Percentiles rank a stretch among this genome's conserved stretches.
These are phyloP conservation scores for Penicillium griseofulvum DNA, from an alignment of 2,329 filamentous ascomycete species.

Conservation along the genomic window DNA sequence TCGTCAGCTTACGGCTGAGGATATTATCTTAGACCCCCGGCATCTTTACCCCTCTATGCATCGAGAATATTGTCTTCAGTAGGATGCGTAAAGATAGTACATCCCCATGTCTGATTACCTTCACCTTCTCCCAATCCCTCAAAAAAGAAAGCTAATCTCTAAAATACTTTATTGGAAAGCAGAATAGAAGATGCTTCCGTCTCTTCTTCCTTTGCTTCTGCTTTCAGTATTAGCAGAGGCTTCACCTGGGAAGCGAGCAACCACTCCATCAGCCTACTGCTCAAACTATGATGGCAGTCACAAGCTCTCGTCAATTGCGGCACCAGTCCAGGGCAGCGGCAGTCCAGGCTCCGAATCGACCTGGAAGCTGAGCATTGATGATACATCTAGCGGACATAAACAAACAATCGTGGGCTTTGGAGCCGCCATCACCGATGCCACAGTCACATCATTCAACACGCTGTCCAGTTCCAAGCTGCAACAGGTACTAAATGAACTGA, in stretches of 20 bases:
- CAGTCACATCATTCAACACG: slow-evolving; percentile 35
- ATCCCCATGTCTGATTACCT: not conserved
- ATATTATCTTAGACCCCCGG: no score
- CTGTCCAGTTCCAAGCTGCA: slow-evolving; percentile 30
- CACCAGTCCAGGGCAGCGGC: slow-evolving; percentile 20
- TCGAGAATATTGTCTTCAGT: not conserved
- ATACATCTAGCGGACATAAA: slow-evolving; percentile 26
- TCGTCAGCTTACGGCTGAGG: not conserved
- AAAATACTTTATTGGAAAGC: not conserved
- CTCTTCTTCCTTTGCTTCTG: not conserved
- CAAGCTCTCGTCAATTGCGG: slow-evolving; percentile 21
- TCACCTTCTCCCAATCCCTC: not conserved
- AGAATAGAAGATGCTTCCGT: not conserved
- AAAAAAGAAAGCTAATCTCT: not conserved
- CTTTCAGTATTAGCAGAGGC: slow-evolving; percentile 5
- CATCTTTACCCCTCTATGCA: not conserved
- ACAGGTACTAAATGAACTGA: slow-evolving; percentile 34
- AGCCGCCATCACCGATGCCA: slow-evolving; percentile 40
- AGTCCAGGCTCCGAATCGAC: slow-evolving; percentile 22
- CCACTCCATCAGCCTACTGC: slow-evolving; percentile 24
- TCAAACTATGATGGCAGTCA: slow-evolving; percentile 29
- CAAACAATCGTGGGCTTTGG: slow-evolving; percentile 37
- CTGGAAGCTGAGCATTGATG: slow-evolving; percentile 28
- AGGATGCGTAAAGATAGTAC: not conserved
- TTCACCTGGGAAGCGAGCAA: slow-evolving; percentile 15